Evolutionary conservation across 1,284 basidiomycete genomes (phyloP), one percentile per base, ranked within the genome.

Genomic region (Pseudozyma pruni): DNA sequence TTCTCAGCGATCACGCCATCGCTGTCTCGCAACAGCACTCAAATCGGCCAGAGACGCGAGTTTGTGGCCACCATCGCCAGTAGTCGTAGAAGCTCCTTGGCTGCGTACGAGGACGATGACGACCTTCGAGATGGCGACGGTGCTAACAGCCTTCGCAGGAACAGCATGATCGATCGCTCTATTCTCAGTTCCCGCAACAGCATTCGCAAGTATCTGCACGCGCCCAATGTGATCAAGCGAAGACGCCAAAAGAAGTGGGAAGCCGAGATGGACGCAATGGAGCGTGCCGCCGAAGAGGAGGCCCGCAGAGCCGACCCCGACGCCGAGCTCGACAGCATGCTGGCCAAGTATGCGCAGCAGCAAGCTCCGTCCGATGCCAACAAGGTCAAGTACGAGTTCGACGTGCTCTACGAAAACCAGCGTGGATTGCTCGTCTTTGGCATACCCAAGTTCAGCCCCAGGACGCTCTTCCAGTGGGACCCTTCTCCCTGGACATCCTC

Each of bases 361-460:
- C 51, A 76, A 33, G 74, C 63, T 5, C 76, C 74, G 1, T 19
- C 50, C 17, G 74, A 74, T 4, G 63, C 70, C 34, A 43, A 22
- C 49, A 62, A 67, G 31, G 68, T 63, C 33, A 63, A 62, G 41
- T 76, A 66, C 56, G 77, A 79, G 44, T 81, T 78, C 38, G 80
- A 81, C 51, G 69, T 81, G 33, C 67, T 81, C 19, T 78, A 81
- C 48, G 80, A 81, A 42, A 81, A 81, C 39, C 78, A 81, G 59
- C 63, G 78, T 16, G 78, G 77, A 6, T 46, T 80, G 43, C 73
- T 81, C 13, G 69, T 80, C 5, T 81, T 81, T 51, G 79, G 79
- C 23, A 59, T 81, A 10, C 73, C 79, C 22, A 81, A 81, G 29
- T 81, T 81, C 64, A 77, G 73, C 46, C 66, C 78, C 3, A 52